Evolutionary conservation across 768 basidiomycete genomes (phyloP).

Genomic region (Trametes meyenii): DNA sequence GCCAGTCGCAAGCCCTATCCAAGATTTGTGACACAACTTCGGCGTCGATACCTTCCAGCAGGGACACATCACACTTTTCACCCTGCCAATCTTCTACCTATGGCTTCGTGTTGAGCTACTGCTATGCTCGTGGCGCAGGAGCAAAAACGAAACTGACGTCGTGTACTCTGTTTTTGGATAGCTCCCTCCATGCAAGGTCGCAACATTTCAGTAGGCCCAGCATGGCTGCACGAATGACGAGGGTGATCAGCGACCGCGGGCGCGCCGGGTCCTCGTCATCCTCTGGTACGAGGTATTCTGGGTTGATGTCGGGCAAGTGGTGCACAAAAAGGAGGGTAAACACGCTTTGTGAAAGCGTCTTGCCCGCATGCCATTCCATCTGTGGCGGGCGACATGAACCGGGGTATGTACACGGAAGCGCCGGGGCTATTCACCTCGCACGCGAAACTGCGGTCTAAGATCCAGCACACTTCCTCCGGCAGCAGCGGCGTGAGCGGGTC

Average conservation of each 20-base stretch:
- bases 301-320: constrained; percentile 59
- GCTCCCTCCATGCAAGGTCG: constrained; percentile 80
- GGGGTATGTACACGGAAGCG: constrained; percentile 10
- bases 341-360: constrained; percentile 83
- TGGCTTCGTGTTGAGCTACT: not conserved
- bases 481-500: constrained; percentile 64
- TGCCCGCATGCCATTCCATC: constrained; percentile 90
- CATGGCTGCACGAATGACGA: constrained; percentile 68
- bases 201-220: constrained; percentile 78
- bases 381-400: constrained; percentile 37
- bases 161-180: constrained; percentile 71
- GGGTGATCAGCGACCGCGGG: constrained; percentile 63
- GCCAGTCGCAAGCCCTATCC: constrained; percentile 65
- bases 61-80: constrained; percentile 82
- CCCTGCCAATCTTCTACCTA: constrained; percentile 89
- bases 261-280: constrained; percentile 46
- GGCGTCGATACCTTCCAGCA: constrained; percentile 66
- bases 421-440: constrained; percentile 63
- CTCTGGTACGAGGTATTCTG: constrained; percentile 50
- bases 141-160: constrained; percentile 58
- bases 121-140: not conserved
- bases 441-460: constrained; percentile 75
- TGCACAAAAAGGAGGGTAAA: constrained; percentile 80
- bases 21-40: constrained; percentile 54
- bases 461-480: constrained; percentile 86